phyloP scores from a whole-genome alignment of 2,329 filamentous ascomycete species.

The Ceratocystiopsis brevicomis region DNA sequence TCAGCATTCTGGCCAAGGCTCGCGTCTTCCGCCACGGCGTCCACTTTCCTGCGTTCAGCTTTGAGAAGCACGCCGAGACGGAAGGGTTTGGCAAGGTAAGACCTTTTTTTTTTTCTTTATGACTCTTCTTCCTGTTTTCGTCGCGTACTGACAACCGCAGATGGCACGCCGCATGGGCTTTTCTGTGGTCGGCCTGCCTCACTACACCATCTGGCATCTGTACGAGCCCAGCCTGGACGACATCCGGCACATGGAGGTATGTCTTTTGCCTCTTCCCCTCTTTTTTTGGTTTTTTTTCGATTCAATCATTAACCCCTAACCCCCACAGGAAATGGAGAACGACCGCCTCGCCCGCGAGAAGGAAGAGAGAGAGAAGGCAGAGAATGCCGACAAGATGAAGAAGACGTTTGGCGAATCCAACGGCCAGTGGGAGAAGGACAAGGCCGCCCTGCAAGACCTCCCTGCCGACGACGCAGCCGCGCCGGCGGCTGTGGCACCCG shows the following conservation, averaged over 20 bases:
- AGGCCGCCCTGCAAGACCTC: constrained; percentile 54
- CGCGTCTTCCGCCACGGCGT: constrained; percentile 87
- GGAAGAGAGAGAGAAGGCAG: constrained; percentile 56
- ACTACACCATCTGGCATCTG: constrained; percentile 98
- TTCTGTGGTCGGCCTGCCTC: constrained; percentile 84
- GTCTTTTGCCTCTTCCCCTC: constrained; percentile 6
- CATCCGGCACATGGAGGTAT: constrained; percentile 82
- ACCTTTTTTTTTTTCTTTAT: constrained; percentile 7
- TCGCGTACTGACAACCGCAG: constrained; percentile 28
- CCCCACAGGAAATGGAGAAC: constrained; percentile 65
- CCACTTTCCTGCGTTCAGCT: constrained; percentile 95
- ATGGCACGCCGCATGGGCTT: constrained; percentile 96
- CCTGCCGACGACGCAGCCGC: constrained; percentile 32
- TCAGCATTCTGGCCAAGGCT: constrained; percentile 92
- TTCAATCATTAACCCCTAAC: background rate
- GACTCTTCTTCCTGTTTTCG: too few relatives aligned
- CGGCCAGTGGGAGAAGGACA: constrained; percentile 79
- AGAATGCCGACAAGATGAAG: constrained; percentile 59
- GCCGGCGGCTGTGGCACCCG: background rate
- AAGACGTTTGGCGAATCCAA: constrained; percentile 60
- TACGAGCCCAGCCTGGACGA: constrained; percentile 99
- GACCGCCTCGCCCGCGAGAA: constrained; percentile 64
- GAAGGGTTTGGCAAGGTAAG: constrained; percentile 92
- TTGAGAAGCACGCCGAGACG: constrained; percentile 95
- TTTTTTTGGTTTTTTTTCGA: background rate